These are phyloP conservation scores for Schizosaccharomyces pombe DNA, from an alignment of 805 yeast genomes.

Conservation along the genomic window DNA sequence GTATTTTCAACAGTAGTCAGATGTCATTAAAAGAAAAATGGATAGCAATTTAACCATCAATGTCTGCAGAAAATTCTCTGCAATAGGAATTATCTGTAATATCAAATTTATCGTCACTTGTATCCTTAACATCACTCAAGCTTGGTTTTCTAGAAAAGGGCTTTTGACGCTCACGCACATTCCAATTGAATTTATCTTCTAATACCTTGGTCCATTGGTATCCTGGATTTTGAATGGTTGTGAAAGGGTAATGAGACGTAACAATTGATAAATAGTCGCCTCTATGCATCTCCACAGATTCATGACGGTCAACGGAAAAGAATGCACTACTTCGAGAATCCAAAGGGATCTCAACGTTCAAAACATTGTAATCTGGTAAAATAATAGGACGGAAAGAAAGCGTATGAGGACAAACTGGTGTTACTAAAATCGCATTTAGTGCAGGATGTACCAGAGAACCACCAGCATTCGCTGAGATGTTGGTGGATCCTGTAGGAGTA, in stretches of 20 bases:
- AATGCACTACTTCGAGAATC: slow-evolving; percentile 76
- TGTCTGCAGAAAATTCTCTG: neutral
- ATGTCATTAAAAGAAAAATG: too few species aligned
- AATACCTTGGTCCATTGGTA: slow-evolving; percentile 61
- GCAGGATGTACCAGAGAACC: slow-evolving; percentile 89
- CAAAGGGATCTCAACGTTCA: slow-evolving; percentile 57
- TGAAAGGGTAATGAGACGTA: slow-evolving; percentile 82
- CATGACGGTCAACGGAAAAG: slow-evolving; percentile 90
- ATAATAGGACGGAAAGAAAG: slow-evolving; percentile 78
- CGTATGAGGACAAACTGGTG: slow-evolving; percentile 87
- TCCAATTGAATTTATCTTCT: slow-evolving; percentile 71
- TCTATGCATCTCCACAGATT: slow-evolving; percentile 49
- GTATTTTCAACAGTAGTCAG: too few species aligned
- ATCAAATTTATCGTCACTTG: neutral
- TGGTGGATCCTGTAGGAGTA: slow-evolving; percentile 1
- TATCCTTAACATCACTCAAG: neutral
- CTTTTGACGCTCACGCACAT: slow-evolving; percentile 2
- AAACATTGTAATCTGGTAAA: slow-evolving; percentile 75
- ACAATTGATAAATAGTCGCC: slow-evolving; percentile 72
- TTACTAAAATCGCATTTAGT: slow-evolving; percentile 73
- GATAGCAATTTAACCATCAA: too few species aligned
- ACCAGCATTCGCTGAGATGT: slow-evolving; percentile 20
- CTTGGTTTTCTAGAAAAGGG: neutral
- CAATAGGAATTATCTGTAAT: neutral
- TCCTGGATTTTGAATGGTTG: slow-evolving; percentile 51